These are phyloP conservation scores for Orbilia ellipsospora DNA, from an alignment of 2,329 filamentous ascomycete genomes.

Conservation along the genomic window DNA sequence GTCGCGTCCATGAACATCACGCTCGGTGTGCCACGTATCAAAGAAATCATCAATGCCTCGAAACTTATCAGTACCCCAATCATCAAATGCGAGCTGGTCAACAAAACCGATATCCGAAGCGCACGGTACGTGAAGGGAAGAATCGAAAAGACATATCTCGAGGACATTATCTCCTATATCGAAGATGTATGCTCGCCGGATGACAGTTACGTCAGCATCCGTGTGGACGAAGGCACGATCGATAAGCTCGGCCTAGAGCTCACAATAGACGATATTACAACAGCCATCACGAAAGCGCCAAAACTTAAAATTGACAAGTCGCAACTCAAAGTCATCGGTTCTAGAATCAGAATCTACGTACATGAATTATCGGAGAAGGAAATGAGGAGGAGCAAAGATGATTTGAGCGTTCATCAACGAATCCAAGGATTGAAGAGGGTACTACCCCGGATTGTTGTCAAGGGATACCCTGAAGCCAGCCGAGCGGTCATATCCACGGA, in stretches of 20 bases:
- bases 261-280: conserved; percentile 75
- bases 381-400: conserved; percentile 64
- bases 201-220: conserved; percentile 80
- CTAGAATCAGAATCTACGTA: conserved; percentile 79
- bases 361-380: conserved; percentile 67
- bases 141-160: conserved; percentile 93
- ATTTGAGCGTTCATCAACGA: conserved; percentile 76
- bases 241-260: conserved; percentile 85
- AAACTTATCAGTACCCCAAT: conserved; percentile 93
- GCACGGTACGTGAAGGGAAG: conserved; percentile 92
- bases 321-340: conserved; percentile 72
- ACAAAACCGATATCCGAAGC: conserved; percentile 77
- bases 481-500: conserved; percentile 90
- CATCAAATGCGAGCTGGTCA: conserved; percentile 85
- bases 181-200: conserved; percentile 88
- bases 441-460: conserved; percentile 84
- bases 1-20: conserved; percentile 99
- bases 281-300: conserved; percentile 81
- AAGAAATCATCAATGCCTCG: conserved; percentile 99
- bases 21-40: conserved; percentile 98
- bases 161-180: conserved; percentile 81
- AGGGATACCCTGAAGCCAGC: conserved; percentile 85
- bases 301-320: conserved; percentile 79
- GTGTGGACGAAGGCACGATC: conserved; percentile 82
- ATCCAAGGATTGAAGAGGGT: conserved; percentile 86